Base-by-base conservation (phyloP, 2,329 filamentous ascomycete genomes). In the Xylaria sp. region DNA sequence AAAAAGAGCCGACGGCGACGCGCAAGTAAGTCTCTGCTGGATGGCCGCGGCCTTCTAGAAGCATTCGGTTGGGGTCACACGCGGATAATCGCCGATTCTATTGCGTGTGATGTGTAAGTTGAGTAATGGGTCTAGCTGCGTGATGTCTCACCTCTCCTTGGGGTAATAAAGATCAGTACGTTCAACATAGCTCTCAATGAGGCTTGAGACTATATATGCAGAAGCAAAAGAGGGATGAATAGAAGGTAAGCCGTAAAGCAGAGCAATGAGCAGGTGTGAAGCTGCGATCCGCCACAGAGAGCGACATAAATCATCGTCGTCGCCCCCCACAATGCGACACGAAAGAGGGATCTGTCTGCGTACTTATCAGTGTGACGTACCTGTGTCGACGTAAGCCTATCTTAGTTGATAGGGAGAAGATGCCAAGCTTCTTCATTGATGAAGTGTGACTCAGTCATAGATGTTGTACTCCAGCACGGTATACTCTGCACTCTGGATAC, bases 41-140 rank as follows among this genome's bases (percentile, higher is more conserved):
- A 57, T n/a, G 12, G 3, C 12, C 17, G 32, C n/a, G 19, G 19
- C 17, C 57, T 48, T 66, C 64, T 53, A 56, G 58, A 63, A 64
- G 27, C 5, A 57, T 57, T 64, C 34, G 27, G 34, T 47, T 8
- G n/a, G 36, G 9, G 64, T 61, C 7, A n/a, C 56, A 67, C 55
- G 36, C 27, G n/a, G 64, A 51, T 53, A 12, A 45, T 53, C 27
- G n/a, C 50, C 36, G 51, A 58, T 45, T 30, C 30, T 51, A 32
- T 54, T 61, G 42, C 30, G 6, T 14, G 27, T 39, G 39, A 42
- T 19, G 14, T 7, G 4, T 53, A n/a, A 27, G 8, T 17, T 47
- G 32, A n/a, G 34, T 32, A 45, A 19, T 53, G 11, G 24, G 45
- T 48, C 6, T 14, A 59, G 17, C 27, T 58, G 30, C 36, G 48